Base-by-base conservation (phyloP, 108 stramenopile species). In the Cyclotella choctawhatcheeana region DNA sequence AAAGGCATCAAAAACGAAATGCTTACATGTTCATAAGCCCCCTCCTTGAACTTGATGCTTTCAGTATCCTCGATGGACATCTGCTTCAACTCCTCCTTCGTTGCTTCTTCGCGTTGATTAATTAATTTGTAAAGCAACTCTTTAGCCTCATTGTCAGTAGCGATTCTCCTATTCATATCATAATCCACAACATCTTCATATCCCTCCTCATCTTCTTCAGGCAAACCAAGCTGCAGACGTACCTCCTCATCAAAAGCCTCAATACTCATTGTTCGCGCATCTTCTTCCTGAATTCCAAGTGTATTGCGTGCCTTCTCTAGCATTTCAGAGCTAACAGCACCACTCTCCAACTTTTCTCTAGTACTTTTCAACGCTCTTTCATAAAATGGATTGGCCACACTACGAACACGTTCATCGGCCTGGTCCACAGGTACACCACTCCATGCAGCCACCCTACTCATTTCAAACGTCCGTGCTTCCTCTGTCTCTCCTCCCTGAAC, bases 391-490 rank as follows among this genome's bases (percentile, higher is more conserved):
- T 84, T 85, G 27, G 85, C 87, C 3, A 88, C 86, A 1, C 73
- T 80, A 25, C 77, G 76, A 2, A 89, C 87, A 12, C 91, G 72
- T 20, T 89, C 86, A 71, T 84, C 12, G 14, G 74, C 88, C 43
- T 81, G 74, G 24, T 34, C 47, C 16, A 71, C 47, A 37, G 33
- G 30, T 1, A 69, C 64, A 2, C 84, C 84, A 61, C 93, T 68
- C 2, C 86, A 82, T 63, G 89, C 89, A 51, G 86, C 84, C 16
- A 91, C 76, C 13, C 95, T 79, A 14, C 79, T 81, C 79, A 93
- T 86, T 70, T 96, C 95, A 82, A 88, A 96, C 24, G 65, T 74
- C 53, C 85, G 86, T n/a, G 91, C 92, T 64, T 93, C 91, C 8
- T 87, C 79, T 13, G 91, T 93, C 76, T 95, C 93, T 17, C 79